Evolutionary conservation across 805 yeast genomes (phyloP).

Genomic region (Metschnikowia koreensis): DNA sequence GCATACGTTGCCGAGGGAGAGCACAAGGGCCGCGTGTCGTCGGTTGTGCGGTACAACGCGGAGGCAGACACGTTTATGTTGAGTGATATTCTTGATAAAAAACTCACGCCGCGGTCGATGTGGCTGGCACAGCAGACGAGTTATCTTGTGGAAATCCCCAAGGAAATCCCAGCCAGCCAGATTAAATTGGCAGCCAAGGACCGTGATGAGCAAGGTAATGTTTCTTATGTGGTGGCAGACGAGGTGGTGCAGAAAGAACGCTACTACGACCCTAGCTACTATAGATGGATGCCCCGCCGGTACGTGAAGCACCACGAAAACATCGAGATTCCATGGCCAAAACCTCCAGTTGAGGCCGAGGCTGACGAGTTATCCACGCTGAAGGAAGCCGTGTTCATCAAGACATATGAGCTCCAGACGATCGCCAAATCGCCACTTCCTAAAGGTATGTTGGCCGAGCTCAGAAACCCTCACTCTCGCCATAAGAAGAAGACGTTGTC

Average conservation of each 20-base stretch:
- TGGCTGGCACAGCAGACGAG: conserved; percentile 73
- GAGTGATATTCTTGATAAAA: conserved; percentile 64
- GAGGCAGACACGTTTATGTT: conserved; percentile 62
- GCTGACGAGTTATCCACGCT: conserved; percentile 61
- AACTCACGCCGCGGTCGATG: conserved; percentile 66
- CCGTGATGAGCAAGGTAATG: conserved; percentile 60
- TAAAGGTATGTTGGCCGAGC: conserved; percentile 55
- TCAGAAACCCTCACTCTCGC: conserved; percentile 76
- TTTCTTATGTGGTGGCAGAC: conserved; percentile 75
- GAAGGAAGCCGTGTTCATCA: conserved; percentile 57
- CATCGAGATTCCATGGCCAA: conserved; percentile 87
- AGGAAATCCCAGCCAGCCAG: conserved; percentile 54
- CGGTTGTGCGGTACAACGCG: conserved; percentile 57
- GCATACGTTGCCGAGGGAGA: conserved; percentile 72
- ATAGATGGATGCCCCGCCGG: conserved; percentile 73
- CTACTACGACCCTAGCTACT: conserved; percentile 73
- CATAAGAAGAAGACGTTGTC: conserved; percentile 55
- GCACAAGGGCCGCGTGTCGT: conserved; percentile 71
- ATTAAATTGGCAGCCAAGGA: conserved; percentile 78
- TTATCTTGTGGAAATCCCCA: conserved; percentile 71
- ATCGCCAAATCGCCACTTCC: conserved; percentile 71
- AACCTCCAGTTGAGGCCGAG: conserved; percentile 51
- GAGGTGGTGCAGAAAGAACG: conserved; percentile 63
- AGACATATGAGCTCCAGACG: conserved; percentile 71
- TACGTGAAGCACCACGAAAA: conserved; percentile 67